Evolutionary conservation across 352 stramenopile genomes (phyloP).

Genomic region (Phytophthora crassamura): DNA sequence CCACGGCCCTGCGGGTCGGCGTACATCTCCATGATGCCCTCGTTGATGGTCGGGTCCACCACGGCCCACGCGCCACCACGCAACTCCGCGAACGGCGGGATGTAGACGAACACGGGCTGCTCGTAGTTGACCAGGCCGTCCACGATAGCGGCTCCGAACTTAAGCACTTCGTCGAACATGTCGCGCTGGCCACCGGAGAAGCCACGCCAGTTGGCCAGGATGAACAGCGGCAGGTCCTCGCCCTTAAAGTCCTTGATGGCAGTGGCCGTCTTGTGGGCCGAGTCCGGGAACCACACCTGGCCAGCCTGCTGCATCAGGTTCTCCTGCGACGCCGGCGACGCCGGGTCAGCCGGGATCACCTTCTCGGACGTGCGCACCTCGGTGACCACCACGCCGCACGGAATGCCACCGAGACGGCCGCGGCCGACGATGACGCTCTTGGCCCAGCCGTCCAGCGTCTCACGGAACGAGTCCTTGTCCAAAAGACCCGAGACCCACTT

Average conservation of each 20-base stretch:
- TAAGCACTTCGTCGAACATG: conserved; percentile 99
- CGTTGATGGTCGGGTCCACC: conserved; percentile 99
- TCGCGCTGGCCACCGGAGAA: conserved; percentile 99
- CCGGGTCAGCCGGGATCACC: conserved; percentile 98
- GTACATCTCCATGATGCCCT: conserved; percentile 99
- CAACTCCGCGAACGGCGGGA: conserved; percentile 98
- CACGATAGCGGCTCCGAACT: conserved; percentile 99
- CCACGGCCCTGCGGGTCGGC: conserved; percentile 93
- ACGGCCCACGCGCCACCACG: conserved; percentile 99
- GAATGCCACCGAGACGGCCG: conserved; percentile 97
- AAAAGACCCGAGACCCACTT: conserved; percentile 96
- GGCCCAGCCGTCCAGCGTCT: conserved; percentile 98
- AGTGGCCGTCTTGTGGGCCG: conserved; percentile 99
- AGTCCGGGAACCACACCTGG: conserved; percentile 99
- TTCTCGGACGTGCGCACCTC: conserved; percentile 98
- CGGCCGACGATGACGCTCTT: conserved; percentile 99
- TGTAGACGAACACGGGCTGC: conserved; percentile 99
- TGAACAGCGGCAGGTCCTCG: conserved; percentile 99
- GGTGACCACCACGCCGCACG: conserved; percentile 98
- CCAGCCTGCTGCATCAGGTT: conserved; percentile 97
- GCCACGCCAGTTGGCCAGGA: conserved; percentile 99
- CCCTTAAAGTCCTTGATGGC: conserved; percentile 99
- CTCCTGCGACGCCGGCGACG: conserved; percentile 96
- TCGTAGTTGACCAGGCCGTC: conserved; percentile 99
- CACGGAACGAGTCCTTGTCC: conserved; percentile 98